These are phyloP conservation scores for Endothia cerciana DNA, from an alignment of 2,329 filamentous ascomycete species.

Conservation along the genomic window DNA sequence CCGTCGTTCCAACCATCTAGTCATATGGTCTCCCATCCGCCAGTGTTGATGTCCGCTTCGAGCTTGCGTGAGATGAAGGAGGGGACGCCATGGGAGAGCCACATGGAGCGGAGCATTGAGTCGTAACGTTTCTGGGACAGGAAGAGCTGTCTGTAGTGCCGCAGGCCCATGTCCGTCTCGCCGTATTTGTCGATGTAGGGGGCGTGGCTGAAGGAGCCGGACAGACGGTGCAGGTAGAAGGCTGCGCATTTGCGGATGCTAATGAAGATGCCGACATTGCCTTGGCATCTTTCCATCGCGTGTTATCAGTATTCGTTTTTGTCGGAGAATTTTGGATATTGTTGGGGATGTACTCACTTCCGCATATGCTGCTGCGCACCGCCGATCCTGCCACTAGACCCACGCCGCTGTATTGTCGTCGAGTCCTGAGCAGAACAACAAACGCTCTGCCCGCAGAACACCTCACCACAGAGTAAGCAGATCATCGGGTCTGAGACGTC, in stretches of 20 bases:
- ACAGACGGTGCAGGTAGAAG: slow-evolving; percentile 79
- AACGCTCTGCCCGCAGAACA: slow-evolving; percentile 91
- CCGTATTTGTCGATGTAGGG: slow-evolving; percentile 97
- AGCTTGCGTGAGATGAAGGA: slow-evolving; percentile 87
- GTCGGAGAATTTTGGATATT: neutral
- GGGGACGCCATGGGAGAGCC: slow-evolving; percentile 84
- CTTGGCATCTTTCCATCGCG: slow-evolving; percentile 70
- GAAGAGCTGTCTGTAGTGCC: slow-evolving; percentile 85
- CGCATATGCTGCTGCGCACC: slow-evolving; percentile 90
- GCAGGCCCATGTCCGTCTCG: slow-evolving; percentile 89
- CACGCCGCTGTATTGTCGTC: slow-evolving; percentile 40
- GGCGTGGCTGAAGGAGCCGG: slow-evolving; percentile 83
- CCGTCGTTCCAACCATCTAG: slow-evolving; percentile 26
- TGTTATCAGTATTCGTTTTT: slow-evolving; percentile 20
- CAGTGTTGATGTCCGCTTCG: slow-evolving; percentile 95
- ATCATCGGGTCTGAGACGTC: slow-evolving; percentile 89
- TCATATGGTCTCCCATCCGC: slow-evolving; percentile 89
- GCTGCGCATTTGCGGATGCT: slow-evolving; percentile 96
- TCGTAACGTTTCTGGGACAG: slow-evolving; percentile 95
- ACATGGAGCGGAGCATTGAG: slow-evolving; percentile 79
- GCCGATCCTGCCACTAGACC: slow-evolving; percentile 61
- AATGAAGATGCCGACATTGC: slow-evolving; percentile 89
- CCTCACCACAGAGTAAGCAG: slow-evolving; percentile 94
- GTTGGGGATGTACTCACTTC: slow-evolving; percentile 62
- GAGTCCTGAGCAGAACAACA: slow-evolving; percentile 77